phyloP scores from a whole-genome alignment of 116 monocot genomes.

The Papilionanthe hybrid region DNA sequence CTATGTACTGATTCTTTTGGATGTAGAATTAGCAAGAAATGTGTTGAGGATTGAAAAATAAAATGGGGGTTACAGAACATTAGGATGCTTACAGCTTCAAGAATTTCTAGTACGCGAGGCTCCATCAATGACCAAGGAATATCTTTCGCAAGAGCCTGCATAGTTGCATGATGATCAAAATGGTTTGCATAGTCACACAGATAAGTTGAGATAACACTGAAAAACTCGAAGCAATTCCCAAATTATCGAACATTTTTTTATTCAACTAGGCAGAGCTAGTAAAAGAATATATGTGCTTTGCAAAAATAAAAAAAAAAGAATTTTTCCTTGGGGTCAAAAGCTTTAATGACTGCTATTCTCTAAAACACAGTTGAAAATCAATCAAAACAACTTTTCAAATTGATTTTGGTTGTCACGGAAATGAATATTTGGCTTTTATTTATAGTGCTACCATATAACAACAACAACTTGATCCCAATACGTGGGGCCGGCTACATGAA shows the following conservation, averaged over 20 bases:
- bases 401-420: too few species aligned
- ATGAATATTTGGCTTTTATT: too few species aligned
- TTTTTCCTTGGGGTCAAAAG: neutral
- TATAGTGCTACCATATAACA: too few species aligned
- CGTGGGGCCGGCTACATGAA: too few species aligned
- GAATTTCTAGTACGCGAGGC: slow-evolving; percentile 76
- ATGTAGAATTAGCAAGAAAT: too few species aligned
- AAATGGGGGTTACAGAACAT: neutral
- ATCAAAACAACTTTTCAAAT: too few species aligned
- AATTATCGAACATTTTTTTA: neutral
- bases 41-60: neutral
- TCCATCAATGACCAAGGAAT: slow-evolving; percentile 84
- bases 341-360: too few species aligned
- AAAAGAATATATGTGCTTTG: too few species aligned
- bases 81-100: slow-evolving; percentile 65
- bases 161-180: slow-evolving; percentile 1
- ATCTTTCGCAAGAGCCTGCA: slow-evolving; percentile 91
- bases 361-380: too few species aligned
- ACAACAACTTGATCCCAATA: too few species aligned
- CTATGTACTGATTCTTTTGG: too few species aligned
- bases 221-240: neutral
- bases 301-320: neutral
- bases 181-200: neutral
- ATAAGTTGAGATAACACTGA: neutral
- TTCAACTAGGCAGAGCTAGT: too few species aligned